A percentile compares a stretch with the other conserved stretches of the same genome.
These are phyloP conservation scores for Arthrobotrys entomopaga DNA, from an alignment of 2,329 filamentous ascomycete species.

Conservation along the genomic window DNA sequence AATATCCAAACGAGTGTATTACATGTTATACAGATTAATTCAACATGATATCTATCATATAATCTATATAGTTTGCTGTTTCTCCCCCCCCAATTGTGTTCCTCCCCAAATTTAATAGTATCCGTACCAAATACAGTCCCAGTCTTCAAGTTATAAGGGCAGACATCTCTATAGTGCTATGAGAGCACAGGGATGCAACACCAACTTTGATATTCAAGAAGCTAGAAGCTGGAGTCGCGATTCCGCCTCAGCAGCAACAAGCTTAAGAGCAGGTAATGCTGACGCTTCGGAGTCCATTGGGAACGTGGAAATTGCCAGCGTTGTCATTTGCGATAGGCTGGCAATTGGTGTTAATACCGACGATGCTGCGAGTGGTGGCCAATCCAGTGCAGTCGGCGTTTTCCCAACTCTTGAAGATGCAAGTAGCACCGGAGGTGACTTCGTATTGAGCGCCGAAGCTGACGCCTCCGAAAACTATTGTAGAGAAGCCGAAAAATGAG, in stretches of 20 bases:
- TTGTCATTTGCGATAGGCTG: conserved; percentile 5
- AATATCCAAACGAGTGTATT: conserved; percentile 1
- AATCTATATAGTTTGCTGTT: conserved; percentile 1
- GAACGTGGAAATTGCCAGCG: not conserved
- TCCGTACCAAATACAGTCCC: no score
- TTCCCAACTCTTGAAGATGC: conserved; percentile 1
- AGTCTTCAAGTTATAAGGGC: no score
- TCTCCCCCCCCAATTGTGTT: not conserved
- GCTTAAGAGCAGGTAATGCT: conserved; percentile 4
- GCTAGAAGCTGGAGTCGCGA: no score
- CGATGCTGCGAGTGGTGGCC: not conserved
- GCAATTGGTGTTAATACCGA: conserved; percentile 3
- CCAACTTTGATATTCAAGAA: no score
- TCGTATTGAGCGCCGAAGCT: conserved; percentile 2
- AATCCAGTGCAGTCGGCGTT: not conserved
- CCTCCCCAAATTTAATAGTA: no score
- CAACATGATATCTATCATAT: not conserved
- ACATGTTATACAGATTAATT: conserved; percentile 2
- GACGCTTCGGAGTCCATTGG: not conserved
- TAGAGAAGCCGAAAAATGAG: no score
- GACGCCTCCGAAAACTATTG: not conserved
- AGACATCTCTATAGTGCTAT: no score
- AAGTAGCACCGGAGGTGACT: not conserved
- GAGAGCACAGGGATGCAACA: no score
- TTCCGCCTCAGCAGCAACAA: not conserved